phyloP scores from a whole-genome alignment of 1,284 basidiomycete species.

The Microbotryum scabiosae region DNA sequence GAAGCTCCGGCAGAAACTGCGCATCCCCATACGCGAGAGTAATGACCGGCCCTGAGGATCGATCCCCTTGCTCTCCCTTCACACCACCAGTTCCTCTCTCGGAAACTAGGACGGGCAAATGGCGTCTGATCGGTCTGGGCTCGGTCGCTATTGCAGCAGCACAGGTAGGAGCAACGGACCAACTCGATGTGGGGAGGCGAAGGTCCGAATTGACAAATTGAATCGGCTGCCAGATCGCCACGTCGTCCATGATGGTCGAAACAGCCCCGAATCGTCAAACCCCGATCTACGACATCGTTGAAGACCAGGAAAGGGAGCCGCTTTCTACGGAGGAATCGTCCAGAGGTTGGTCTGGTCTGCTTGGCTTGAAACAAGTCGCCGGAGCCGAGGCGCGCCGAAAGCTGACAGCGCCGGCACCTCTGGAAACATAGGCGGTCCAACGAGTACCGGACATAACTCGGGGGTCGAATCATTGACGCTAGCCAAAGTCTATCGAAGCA shows the following conservation, averaged over 20 bases:
- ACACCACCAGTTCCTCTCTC: slow-evolving; percentile 29
- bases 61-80: slow-evolving; percentile 10
- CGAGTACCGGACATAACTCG: too few relatives aligned
- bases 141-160: slow-evolving; percentile 5
- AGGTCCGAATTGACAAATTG: too few relatives aligned
- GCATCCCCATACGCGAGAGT: too few relatives aligned
- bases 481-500: slow-evolving; percentile 8
- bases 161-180: slow-evolving; percentile 5
- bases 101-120: slow-evolving; percentile 11
- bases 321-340: background rate
- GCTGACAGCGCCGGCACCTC: background rate
- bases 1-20: background rate
- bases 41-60: too few relatives aligned
- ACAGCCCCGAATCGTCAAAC: background rate
- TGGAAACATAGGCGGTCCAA: background rate
- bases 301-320: slow-evolving; percentile 17
- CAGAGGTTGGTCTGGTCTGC: background rate
- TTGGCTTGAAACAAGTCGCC: background rate
- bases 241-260: slow-evolving; percentile 15
- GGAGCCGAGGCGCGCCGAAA: background rate
- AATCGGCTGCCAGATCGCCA: slow-evolving; percentile 4
- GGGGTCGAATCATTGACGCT: slow-evolving; percentile 4
- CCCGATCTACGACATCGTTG: background rate
- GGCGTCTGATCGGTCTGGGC: slow-evolving; percentile 27
- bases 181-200: too few relatives aligned